These are phyloP conservation scores for Excoecaria agallocha DNA, from an alignment of 345 rosid species.

Conservation along the genomic window DNA sequence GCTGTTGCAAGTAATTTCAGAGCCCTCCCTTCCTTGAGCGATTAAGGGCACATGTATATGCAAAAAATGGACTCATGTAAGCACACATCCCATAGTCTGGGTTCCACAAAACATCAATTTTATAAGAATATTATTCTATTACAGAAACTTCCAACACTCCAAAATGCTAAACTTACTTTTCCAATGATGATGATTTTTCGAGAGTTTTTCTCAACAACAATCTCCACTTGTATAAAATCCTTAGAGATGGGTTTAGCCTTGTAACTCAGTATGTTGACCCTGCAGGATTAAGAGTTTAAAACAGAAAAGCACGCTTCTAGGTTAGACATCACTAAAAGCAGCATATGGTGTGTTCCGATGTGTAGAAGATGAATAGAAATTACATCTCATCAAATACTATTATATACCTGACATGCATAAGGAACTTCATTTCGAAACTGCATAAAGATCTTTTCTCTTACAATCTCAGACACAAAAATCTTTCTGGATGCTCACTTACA, in stretches of 20 bases:
- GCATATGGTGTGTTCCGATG: not conserved
- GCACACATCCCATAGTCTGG: not conserved
- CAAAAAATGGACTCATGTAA: not conserved
- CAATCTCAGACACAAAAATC: conserved; percentile 92
- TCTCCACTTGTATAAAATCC: conserved; percentile 92
- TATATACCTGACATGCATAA: conserved; percentile 82
- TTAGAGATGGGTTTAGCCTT: conserved; percentile 77
- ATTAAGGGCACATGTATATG: conserved; percentile 3
- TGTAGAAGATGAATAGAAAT: not conserved
- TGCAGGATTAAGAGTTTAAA: conserved; percentile 19
- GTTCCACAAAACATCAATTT: not conserved
- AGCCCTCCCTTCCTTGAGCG: conserved; percentile 80
- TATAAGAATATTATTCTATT: not conserved
- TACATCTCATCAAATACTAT: not conserved
- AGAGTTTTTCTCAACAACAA: conserved; percentile 85
- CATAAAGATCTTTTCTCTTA: conserved; percentile 95
- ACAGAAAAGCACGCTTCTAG: conserved; percentile 1
- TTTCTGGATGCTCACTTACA: conserved; percentile 97
- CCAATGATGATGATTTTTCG: conserved; percentile 93
- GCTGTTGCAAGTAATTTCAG: conserved; percentile 82
- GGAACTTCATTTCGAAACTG: conserved; percentile 89
- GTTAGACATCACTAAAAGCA: not conserved
- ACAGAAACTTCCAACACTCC: not conserved
- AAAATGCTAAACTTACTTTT: conserved; percentile 51
- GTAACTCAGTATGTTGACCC: conserved; percentile 89